A percentile compares a stretch with the other conserved stretches of the same genome.
Evolutionary conservation across 169 alveolate genomes (phyloP).

Genomic region (Eimeria falciformis): DNA sequence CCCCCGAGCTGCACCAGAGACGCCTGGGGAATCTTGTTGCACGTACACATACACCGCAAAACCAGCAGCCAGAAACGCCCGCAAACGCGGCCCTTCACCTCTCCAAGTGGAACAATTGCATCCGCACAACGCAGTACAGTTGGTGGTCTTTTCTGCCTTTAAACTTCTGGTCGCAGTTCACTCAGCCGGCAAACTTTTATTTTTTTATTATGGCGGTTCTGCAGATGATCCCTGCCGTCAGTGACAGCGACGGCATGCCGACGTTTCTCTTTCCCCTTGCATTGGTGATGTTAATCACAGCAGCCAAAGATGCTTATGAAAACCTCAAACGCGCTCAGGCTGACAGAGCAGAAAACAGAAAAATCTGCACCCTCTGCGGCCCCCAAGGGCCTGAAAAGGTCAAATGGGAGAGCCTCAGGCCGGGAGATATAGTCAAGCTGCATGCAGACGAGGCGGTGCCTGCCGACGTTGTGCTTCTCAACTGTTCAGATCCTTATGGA

Average conservation of each 20-base stretch:
- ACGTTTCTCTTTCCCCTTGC: slow-evolving; percentile 92
- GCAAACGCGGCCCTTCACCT: slow-evolving; percentile 47
- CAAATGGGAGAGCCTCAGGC: slow-evolving; percentile 90
- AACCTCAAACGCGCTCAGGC: slow-evolving; percentile 93
- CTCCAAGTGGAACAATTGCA: slow-evolving; percentile 70
- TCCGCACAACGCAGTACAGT: slow-evolving; percentile 79
- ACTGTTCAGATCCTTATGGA: slow-evolving; percentile 94
- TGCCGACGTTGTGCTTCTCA: slow-evolving; percentile 94
- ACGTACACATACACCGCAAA: slow-evolving; percentile 47
- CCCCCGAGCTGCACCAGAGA: slow-evolving; percentile 35
- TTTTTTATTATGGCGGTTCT: slow-evolving; percentile 78
- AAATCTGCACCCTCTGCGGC: slow-evolving; percentile 79
- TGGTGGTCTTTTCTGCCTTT: slow-evolving; percentile 77
- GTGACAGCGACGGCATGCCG: slow-evolving; percentile 93
- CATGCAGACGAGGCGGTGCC: slow-evolving; percentile 92
- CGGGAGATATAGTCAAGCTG: slow-evolving; percentile 95
- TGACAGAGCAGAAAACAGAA: slow-evolving; percentile 93
- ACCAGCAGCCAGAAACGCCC: slow-evolving; percentile 46
- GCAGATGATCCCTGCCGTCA: slow-evolving; percentile 79
- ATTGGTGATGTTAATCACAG: slow-evolving; percentile 94
- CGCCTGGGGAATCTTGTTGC: slow-evolving; percentile 53
- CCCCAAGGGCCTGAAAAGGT: slow-evolving; percentile 74
- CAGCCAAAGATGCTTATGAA: slow-evolving; percentile 94
- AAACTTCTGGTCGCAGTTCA: slow-evolving; percentile 77
- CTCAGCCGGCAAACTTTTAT: slow-evolving; percentile 79